Conservation (phyloP, 2,329 filamentous ascomycete genomes). For the Amauroascus verrucosus region DNA sequence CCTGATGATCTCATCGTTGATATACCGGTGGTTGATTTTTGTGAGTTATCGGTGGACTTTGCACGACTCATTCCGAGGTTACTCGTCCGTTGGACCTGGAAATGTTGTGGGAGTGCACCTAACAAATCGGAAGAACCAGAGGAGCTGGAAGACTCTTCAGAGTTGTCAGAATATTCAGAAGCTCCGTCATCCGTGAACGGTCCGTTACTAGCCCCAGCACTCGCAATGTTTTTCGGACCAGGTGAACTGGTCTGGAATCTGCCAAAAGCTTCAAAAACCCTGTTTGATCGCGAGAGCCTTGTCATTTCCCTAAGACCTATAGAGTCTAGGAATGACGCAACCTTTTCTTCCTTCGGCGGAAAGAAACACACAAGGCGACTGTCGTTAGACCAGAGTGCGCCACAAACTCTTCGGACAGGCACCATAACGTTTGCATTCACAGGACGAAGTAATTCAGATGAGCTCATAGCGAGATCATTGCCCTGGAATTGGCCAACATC, state of each 20-base stretch:
- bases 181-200: conserved; percentile 35
- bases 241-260: conserved; percentile 46
- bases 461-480: conserved; percentile 39
- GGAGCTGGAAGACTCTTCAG: conserved; percentile 51
- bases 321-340: conserved; percentile 41
- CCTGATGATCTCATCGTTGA: conserved; percentile 40
- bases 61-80: conserved; percentile 47
- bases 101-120: conserved; percentile 38
- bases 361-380: conserved; percentile 51
- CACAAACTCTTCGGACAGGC: conserved; percentile 50
- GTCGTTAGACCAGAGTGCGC: conserved; percentile 48
- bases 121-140: conserved; percentile 37
- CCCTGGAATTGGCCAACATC: conserved; percentile 35
- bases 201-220: conserved; percentile 34
- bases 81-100: conserved; percentile 41
- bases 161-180: conserved; percentile 42
- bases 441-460: conserved; percentile 42
- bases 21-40: conserved; percentile 46
- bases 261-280: conserved; percentile 55
- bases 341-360: conserved; percentile 43
- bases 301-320: conserved; percentile 41
- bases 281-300: conserved; percentile 39
- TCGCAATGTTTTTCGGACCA: conserved; percentile 37
- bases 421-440: conserved; percentile 54
- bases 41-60: conserved; percentile 39